Evolutionary conservation across 345 rosid species (phyloP).

Genomic region (Stellera chamaejasme): DNA sequence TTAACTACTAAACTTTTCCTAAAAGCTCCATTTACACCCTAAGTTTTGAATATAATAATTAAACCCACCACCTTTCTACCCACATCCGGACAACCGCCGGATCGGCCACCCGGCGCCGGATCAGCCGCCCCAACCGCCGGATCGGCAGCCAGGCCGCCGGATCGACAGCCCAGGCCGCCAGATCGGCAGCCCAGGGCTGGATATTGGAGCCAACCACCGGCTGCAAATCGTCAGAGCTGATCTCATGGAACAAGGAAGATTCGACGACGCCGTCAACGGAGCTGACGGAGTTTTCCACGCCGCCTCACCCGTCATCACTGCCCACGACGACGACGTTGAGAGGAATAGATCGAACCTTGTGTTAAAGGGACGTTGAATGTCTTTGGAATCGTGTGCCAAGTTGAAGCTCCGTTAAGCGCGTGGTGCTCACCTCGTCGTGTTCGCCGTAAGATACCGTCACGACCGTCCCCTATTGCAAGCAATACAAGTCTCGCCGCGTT

Average conservation of each 20-base stretch:
- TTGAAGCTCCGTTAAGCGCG: conserved; percentile 41
- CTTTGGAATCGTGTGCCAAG: conserved; percentile 53
- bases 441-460: conserved; percentile 55
- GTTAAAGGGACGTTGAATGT: conserved; percentile 74
- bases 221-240: conserved; percentile 56
- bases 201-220: conserved; percentile 45
- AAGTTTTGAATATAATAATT: no score
- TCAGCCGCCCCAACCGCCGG: no score
- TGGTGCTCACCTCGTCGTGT: conserved; percentile 86
- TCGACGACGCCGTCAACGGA: conserved; percentile 49
- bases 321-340: conserved; percentile 52
- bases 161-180: no score
- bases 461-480: no score
- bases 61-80: no score
- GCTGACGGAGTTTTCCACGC: conserved; percentile 65
- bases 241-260: conserved; percentile 47
- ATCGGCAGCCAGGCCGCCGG: no score
- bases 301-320: conserved; percentile 74
- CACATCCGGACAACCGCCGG: no score
- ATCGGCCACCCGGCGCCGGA: no score
- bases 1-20: no score
- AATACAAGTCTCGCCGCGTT: conserved; percentile 49
- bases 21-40: no score
- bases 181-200: no score
- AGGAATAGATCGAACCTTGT: conserved; percentile 63